These are phyloP conservation scores for Prunus dulcis DNA, from an alignment of 306 rosid genomes.

Conservation along the genomic window DNA sequence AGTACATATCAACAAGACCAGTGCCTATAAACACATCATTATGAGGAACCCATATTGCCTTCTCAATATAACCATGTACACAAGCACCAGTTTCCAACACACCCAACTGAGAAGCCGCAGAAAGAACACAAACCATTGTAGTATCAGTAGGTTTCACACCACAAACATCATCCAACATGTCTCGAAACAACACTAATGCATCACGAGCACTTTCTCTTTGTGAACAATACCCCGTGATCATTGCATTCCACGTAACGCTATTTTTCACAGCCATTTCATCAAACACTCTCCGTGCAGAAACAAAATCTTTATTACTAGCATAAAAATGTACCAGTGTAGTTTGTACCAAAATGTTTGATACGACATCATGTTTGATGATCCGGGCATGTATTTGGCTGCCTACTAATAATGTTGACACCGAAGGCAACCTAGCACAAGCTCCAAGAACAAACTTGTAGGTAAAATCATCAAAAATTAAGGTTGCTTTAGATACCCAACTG, in stretches of 20 bases:
- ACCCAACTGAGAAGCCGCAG: conserved; percentile 64
- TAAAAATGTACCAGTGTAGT: conserved; percentile 62
- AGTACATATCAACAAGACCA: conserved; percentile 78
- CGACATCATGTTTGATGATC: conserved; percentile 43
- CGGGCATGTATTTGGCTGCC: conserved; percentile 57
- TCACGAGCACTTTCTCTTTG: conserved; percentile 36
- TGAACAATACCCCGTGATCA: conserved; percentile 68
- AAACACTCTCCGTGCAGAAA: conserved; percentile 54
- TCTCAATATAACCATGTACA: conserved; percentile 62
- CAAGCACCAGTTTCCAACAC: conserved; percentile 56
- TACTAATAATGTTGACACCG: conserved; percentile 39
- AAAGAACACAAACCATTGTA: conserved; percentile 58
- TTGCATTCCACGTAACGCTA: conserved; percentile 65
- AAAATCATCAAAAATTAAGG: conserved; percentile 41
- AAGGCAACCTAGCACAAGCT: conserved; percentile 70
- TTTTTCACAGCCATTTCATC: conserved; percentile 66
- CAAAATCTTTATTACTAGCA: conserved; percentile 53
- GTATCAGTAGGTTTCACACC: conserved; percentile 64
- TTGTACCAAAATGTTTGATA: conserved; percentile 45
- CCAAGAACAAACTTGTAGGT: conserved; percentile 65
- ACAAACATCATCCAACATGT: conserved; percentile 49
- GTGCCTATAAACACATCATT: conserved; percentile 75
- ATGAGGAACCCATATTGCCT: conserved; percentile 45
- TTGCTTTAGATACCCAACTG: conserved; percentile 43
- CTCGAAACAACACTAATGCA: conserved; percentile 51